phyloP scores from a whole-genome alignment of 2,329 filamentous ascomycete species.

The Pyricularia sp. region DNA sequence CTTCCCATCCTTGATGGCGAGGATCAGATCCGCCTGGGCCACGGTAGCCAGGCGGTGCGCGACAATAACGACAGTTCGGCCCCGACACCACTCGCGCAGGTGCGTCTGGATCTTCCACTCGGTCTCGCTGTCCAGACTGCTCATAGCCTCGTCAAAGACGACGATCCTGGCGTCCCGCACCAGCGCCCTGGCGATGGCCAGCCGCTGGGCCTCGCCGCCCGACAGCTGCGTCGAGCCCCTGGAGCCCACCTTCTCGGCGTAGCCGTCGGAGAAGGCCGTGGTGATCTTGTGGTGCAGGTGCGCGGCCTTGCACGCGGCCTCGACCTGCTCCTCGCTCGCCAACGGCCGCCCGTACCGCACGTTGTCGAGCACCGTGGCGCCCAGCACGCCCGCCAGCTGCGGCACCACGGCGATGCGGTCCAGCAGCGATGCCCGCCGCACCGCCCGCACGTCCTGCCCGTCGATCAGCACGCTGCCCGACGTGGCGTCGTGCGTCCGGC shows the following conservation, averaged over 20 bases:
- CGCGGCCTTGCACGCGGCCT: conserved; percentile 50
- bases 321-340: conserved; percentile 51
- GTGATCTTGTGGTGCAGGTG: conserved; percentile 55
- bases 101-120: conserved; percentile 9
- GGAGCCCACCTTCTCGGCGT: conserved; percentile 37
- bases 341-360: conserved; percentile 51
- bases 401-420: conserved; percentile 54
- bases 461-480: conserved; percentile 46
- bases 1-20: conserved; percentile 60
- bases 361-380: conserved; percentile 52
- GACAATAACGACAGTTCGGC: conserved; percentile 36
- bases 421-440: conserved; percentile 48
- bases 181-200: conserved; percentile 35
- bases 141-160: conserved; percentile 10
- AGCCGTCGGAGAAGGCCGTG: conserved; percentile 42
- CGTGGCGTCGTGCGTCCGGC: conserved; percentile 50
- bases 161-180: conserved; percentile 7
- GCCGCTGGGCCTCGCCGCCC: conserved; percentile 40
- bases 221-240: conserved; percentile 34
- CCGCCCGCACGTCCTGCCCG: conserved; percentile 47
- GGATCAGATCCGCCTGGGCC: conserved; percentile 64
- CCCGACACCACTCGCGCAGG: conserved; percentile 5
- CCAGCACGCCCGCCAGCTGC: conserved; percentile 56
- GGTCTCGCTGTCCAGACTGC: conserved; percentile 9
- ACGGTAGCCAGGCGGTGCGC: conserved; percentile 65